A percentile compares a stretch with the other conserved stretches of the same genome.
phyloP scores from a whole-genome alignment of 805 yeast genomes.

The Maudiozyma barnettii region DNA sequence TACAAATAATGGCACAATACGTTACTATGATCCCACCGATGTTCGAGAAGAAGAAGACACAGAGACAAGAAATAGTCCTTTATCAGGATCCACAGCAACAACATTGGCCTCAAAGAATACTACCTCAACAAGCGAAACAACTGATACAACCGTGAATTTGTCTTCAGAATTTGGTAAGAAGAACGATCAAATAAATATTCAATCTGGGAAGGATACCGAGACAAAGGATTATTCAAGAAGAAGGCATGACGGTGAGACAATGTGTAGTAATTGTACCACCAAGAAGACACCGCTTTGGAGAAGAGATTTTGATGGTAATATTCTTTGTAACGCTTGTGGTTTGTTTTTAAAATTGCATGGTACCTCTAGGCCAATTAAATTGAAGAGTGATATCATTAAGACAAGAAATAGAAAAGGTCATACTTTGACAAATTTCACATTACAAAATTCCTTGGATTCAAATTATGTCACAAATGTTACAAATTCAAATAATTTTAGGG shows the following conservation, averaged over 20 bases:
- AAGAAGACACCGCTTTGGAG: constrained; percentile 92
- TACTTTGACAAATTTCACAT: neutral
- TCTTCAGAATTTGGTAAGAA: neutral
- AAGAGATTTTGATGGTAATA: constrained; percentile 81
- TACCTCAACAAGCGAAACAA: neutral
- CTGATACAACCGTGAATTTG: neutral
- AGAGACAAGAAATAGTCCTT: neutral
- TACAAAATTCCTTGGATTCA: neutral
- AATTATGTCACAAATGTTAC: constrained; percentile 18
- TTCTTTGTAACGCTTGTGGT: constrained; percentile 90
- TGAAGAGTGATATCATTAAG: constrained; percentile 86
- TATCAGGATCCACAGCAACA: neutral
- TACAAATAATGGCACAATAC: neutral
- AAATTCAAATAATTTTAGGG: neutral
- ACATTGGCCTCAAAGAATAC: constrained; percentile 1
- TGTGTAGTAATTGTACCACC: constrained; percentile 82
- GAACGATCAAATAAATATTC: neutral
- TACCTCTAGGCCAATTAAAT: constrained; percentile 77
- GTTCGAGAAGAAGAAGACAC: neutral
- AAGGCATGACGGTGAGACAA: constrained; percentile 31
- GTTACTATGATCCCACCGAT: neutral
- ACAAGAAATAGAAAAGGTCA: constrained; percentile 60
- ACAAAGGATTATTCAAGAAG: neutral
- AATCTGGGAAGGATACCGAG: neutral
- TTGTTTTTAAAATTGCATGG: constrained; percentile 82